A percentile compares a stretch with the other conserved stretches of the same genome.
Conservation (phyloP, 129 eudicot species). For the Chrysanthemum lavandulifolium region DNA sequence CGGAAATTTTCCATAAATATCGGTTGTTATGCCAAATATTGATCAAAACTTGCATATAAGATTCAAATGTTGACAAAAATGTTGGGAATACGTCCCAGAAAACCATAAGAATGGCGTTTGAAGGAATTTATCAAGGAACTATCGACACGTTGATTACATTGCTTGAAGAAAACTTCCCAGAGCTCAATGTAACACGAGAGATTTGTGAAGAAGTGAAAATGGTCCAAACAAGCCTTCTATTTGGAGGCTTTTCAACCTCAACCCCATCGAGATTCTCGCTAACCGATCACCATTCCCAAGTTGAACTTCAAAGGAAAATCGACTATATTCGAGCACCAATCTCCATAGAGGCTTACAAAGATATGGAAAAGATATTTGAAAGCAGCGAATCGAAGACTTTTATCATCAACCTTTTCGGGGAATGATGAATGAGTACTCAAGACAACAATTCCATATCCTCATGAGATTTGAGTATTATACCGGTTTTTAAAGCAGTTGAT, state of each 20-base stretch:
- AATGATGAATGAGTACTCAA: neutral
- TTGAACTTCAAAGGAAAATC: too few relatives aligned
- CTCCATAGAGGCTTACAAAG: neutral
- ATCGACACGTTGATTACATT: constrained; percentile 18
- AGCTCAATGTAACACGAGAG: constrained; percentile 6
- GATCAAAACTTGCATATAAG: too few relatives aligned
- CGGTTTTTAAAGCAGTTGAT: neutral
- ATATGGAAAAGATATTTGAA: constrained; percentile 8
- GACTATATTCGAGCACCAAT: too few relatives aligned
- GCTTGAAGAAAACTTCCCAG: constrained; percentile 29
- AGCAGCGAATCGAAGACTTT: neutral
- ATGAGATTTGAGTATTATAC: too few relatives aligned
- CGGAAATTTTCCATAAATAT: too few relatives aligned
- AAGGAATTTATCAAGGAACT: constrained; percentile 31
- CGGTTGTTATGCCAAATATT: too few relatives aligned
- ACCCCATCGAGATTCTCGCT: too few relatives aligned
- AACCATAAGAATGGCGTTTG: constrained; percentile 17
- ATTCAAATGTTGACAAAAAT: neutral
- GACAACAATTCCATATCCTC: neutral
- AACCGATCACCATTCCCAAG: too few relatives aligned
- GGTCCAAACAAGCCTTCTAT: too few relatives aligned
- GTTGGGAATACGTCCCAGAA: neutral
- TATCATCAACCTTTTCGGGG: neutral
- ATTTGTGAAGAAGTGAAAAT: too few relatives aligned
- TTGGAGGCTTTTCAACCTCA: too few relatives aligned